These are phyloP conservation scores for Cyberlindnera euphorbiae DNA, from an alignment of 805 yeast genomes.

Conservation along the genomic window DNA sequence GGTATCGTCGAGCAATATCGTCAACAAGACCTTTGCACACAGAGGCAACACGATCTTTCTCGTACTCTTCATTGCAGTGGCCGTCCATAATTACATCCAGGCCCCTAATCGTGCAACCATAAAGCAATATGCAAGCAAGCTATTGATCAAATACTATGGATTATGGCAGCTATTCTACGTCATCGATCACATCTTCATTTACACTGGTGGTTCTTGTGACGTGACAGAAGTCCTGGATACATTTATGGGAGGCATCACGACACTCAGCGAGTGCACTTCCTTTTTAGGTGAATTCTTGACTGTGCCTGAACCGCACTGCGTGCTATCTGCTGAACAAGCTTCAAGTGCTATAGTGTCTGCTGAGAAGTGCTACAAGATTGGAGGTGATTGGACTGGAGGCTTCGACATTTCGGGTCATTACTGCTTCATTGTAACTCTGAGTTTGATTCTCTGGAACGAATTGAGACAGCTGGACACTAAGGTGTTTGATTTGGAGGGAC, in stretches of 20 bases:
- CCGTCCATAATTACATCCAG: too few relatives aligned
- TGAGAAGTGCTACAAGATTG: constrained; percentile 28
- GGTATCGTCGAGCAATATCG: constrained; percentile 12
- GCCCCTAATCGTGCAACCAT: background rate
- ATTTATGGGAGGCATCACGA: too few relatives aligned
- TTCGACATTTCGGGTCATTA: constrained; percentile 52
- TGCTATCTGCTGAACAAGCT: too few relatives aligned
- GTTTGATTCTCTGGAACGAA: constrained; percentile 36
- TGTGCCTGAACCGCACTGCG: too few relatives aligned
- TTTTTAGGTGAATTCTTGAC: too few relatives aligned
- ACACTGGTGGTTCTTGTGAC: constrained; percentile 14
- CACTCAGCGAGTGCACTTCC: too few relatives aligned
- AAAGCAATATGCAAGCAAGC: constrained; percentile 6
- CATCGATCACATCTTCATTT: constrained; percentile 14
- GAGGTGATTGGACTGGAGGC: constrained; percentile 40
- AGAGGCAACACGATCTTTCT: constrained; percentile 10
- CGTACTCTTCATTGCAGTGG: constrained; percentile 1
- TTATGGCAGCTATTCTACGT: constrained; percentile 8
- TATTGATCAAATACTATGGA: constrained; percentile 1
- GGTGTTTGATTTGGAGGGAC: too few relatives aligned
- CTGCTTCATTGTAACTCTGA: constrained; percentile 37
- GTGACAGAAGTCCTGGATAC: constrained; percentile 1
- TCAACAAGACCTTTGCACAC: constrained; percentile 13
- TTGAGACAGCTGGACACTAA: constrained; percentile 12
- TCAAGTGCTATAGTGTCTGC: constrained; percentile 31